Conservation (phyloP, 345 rosid species). For the Excoecaria cochinchinensis region DNA sequence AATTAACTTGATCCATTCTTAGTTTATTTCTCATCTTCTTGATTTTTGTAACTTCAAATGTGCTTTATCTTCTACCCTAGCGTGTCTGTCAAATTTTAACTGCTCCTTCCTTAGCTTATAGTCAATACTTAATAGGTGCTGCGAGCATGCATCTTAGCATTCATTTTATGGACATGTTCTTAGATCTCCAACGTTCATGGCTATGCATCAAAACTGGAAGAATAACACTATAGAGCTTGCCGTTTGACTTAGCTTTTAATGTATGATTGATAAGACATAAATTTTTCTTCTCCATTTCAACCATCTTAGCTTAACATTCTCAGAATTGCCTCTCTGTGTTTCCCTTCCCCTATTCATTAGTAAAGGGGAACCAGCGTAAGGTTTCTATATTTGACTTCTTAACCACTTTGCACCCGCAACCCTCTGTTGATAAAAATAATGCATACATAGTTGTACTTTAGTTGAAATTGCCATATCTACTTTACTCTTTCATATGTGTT, state of each 20-base stretch:
- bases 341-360: background rate
- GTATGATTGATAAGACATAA: background rate
- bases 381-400: background rate
- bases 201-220: background rate
- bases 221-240: background rate
- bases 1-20: background rate
- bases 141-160: no score
- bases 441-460: no score
- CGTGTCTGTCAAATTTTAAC: background rate
- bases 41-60: background rate
- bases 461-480: background rate
- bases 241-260: background rate
- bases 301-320: background rate
- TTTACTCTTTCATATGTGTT: background rate
- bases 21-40: background rate
- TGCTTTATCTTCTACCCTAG: background rate
- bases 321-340: no score
- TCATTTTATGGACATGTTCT: background rate
- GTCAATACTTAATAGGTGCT: no score
- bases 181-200: background rate
- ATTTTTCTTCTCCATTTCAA: background rate
- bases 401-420: background rate
- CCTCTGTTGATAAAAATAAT: no score
- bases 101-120: background rate
- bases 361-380: background rate